phyloP scores from a whole-genome alignment of 1,139 yeast species.

The Zygosaccharomyces pseudobailii region DNA sequence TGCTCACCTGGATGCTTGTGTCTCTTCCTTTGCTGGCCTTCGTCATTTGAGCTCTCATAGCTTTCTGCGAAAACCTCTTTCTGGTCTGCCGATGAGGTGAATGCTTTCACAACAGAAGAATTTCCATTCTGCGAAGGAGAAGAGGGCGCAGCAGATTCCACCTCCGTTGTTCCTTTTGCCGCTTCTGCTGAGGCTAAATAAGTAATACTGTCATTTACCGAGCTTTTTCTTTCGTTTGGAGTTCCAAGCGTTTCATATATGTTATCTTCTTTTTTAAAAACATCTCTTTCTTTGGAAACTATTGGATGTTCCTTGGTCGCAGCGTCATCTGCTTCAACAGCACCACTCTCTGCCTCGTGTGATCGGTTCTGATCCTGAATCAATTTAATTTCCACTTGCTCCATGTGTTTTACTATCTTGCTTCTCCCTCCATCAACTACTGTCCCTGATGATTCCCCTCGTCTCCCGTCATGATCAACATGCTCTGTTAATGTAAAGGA shows the following conservation, averaged over 20 bases:
- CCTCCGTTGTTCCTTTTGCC: background rate
- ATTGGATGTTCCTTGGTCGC: background rate
- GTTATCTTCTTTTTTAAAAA: background rate
- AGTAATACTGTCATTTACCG: background rate
- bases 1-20: slow-evolving; percentile 26
- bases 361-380: background rate
- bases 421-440: slow-evolving; percentile 5
- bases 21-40: slow-evolving; percentile 21
- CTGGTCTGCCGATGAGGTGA: slow-evolving; percentile 4
- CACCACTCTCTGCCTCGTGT: background rate
- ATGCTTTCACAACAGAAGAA: background rate
- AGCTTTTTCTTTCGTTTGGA: background rate
- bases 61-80: slow-evolving; percentile 2
- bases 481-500: slow-evolving; percentile 26
- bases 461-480: slow-evolving; percentile 26
- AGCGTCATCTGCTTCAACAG: background rate
- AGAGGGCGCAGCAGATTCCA: background rate
- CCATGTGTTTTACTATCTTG: slow-evolving; percentile 7
- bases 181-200: background rate
- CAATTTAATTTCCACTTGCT: slow-evolving; percentile 13
- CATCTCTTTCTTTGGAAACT: background rate
- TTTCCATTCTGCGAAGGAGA: background rate
- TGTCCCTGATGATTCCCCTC: background rate
- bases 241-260: background rate
- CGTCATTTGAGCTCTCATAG: slow-evolving; percentile 13